Evolutionary conservation across 208 protist genomes (phyloP).

Genomic region (Angomonas ambiguus): DNA sequence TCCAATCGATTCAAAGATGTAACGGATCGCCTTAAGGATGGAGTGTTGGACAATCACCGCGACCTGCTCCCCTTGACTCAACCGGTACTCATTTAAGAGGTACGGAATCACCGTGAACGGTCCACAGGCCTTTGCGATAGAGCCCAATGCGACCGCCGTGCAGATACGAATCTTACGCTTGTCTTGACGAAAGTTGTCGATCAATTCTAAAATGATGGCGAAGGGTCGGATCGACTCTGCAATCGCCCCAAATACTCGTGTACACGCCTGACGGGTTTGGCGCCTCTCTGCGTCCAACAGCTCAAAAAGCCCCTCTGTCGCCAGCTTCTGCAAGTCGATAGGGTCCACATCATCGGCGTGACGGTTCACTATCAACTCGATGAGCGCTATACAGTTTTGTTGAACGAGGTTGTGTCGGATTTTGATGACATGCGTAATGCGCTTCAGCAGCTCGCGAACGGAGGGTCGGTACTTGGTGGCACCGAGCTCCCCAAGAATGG

Average conservation of each 20-base stretch:
- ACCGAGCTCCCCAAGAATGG: slow-evolving; percentile 96
- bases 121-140: slow-evolving; percentile 98
- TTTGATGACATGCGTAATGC: slow-evolving; percentile 98
- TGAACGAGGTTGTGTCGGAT: slow-evolving; percentile 98
- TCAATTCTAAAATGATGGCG: slow-evolving; percentile 97
- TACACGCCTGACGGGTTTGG: slow-evolving; percentile 93
- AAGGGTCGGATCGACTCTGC: slow-evolving; percentile 98
- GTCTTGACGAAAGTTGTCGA: slow-evolving; percentile 99
- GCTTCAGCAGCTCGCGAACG: slow-evolving; percentile 96
- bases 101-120: slow-evolving; percentile 99
- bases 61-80: slow-evolving; percentile 96
- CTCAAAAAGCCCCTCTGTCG: slow-evolving; percentile 99
- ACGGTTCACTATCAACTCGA: slow-evolving; percentile 95
- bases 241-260: slow-evolving; percentile 99
- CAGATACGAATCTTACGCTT: slow-evolving; percentile 99
- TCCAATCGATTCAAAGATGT: slow-evolving; percentile 99
- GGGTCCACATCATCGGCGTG: slow-evolving; percentile 77
- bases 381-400: slow-evolving; percentile 96
- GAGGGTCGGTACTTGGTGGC: slow-evolving; percentile 95
- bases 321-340: slow-evolving; percentile 94
- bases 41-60: slow-evolving; percentile 95
- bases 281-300: slow-evolving; percentile 98
- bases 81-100: slow-evolving; percentile 99
- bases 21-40: slow-evolving; percentile 98
- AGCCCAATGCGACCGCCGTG: slow-evolving; percentile 99